Conservation (phyloP, 306 rosid genomes). For the Prunus mume region DNA sequence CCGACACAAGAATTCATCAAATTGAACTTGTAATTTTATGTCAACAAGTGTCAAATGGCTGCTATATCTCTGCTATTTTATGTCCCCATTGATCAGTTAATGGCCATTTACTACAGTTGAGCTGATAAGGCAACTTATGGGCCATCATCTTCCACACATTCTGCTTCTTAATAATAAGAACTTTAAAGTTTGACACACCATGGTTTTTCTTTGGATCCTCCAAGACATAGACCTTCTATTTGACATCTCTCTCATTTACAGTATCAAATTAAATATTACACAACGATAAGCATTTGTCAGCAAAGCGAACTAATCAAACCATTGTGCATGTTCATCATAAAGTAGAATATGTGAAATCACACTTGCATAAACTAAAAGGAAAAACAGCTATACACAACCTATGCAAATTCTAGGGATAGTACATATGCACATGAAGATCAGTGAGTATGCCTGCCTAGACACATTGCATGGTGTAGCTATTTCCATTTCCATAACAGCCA, state of each 20-base stretch:
- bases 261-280: background rate
- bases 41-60: background rate
- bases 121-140: background rate
- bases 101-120: background rate
- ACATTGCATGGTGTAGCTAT: background rate
- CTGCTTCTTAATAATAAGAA: background rate
- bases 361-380: background rate
- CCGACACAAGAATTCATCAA: too few species aligned
- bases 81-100: background rate
- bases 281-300: background rate
- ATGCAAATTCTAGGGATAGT: background rate
- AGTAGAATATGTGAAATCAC: background rate
- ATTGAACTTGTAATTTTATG: too few species aligned
- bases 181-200: conserved; percentile 4
- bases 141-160: background rate
- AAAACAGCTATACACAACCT: background rate
- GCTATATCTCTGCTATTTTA: background rate
- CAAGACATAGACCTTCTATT: conserved; percentile 1
- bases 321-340: background rate
- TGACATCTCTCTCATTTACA: background rate
- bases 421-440: background rate
- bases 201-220: background rate
- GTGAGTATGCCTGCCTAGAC: background rate
- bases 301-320: background rate
- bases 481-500: background rate